Conservation (phyloP, 2,329 filamentous ascomycete genomes). For the Monilinia aucupariae region DNA sequence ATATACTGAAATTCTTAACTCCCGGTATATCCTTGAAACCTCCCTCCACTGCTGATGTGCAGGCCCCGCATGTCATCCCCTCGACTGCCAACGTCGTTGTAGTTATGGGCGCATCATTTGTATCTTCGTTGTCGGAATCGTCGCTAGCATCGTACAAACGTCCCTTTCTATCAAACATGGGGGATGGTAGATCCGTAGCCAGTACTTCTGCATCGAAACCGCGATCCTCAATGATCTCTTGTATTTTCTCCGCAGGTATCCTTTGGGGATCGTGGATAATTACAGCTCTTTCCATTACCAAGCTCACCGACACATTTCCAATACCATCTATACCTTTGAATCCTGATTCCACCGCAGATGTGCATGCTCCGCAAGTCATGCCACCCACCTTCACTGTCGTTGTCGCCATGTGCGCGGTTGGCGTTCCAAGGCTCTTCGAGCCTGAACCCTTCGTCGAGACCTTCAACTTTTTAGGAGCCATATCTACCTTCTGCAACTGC, state of each 20-base stretch:
- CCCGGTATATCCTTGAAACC: conserved; percentile 71
- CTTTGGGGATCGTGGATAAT: conserved; percentile 77
- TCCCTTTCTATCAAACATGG: conserved; percentile 38
- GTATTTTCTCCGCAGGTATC: conserved; percentile 69
- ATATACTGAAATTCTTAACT: conserved; percentile 73
- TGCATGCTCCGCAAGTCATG: conserved; percentile 91
- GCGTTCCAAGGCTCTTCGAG: conserved; percentile 21
- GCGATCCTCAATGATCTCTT: conserved; percentile 82
- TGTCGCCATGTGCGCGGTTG: conserved; percentile 65
- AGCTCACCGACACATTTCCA: conserved; percentile 80
- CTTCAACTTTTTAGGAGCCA: conserved; percentile 32
- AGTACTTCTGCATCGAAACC: conserved; percentile 89
- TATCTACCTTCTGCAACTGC: conserved; percentile 18
- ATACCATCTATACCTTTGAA: conserved; percentile 79
- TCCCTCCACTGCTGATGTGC: conserved; percentile 77
- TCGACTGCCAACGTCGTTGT: conserved; percentile 73
- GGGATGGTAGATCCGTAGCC: conserved; percentile 67
- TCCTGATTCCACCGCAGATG: conserved; percentile 87
- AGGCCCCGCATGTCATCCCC: conserved; percentile 89
- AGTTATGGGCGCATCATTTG: conserved; percentile 38
- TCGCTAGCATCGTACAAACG: conserved; percentile 35
- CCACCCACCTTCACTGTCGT: conserved; percentile 88
- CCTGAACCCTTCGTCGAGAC: conserved; percentile 26
- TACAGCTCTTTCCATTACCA: conserved; percentile 95
- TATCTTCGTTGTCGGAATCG: conserved; percentile 33